Conservation (phyloP, 345 rosid genomes). For the Ceriops decandra region DNA sequence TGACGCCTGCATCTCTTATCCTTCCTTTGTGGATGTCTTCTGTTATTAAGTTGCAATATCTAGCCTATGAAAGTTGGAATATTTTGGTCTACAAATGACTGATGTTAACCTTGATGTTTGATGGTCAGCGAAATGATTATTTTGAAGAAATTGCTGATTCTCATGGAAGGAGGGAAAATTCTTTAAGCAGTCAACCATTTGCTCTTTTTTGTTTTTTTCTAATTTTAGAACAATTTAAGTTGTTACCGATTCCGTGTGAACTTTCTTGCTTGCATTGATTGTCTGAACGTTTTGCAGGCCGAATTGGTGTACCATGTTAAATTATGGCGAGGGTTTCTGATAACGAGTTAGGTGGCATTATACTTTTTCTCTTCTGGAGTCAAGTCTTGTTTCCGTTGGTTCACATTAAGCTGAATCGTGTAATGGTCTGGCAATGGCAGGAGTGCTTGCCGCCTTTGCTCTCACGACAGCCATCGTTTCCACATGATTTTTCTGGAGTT, state of each 20-base stretch:
- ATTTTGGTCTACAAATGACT: conserved; percentile 12
- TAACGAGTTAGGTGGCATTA: not conserved
- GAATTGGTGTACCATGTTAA: no score
- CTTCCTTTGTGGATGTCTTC: conserved; percentile 7
- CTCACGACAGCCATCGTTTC: conserved; percentile 9
- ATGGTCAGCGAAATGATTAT: conserved; percentile 15
- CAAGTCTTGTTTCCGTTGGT: not conserved
- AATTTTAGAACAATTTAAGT: no score
- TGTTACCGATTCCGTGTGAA: no score
- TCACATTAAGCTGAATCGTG: conserved; percentile 14
- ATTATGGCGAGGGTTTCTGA: no score
- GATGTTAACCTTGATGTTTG: conserved; percentile 9
- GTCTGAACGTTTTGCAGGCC: not conserved
- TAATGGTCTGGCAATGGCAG: not conserved
- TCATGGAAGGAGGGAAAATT: not conserved
- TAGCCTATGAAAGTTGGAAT: not conserved
- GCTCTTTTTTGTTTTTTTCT: not conserved
- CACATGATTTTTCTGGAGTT: conserved; percentile 2
- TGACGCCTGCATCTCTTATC: conserved; percentile 23
- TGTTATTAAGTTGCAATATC: not conserved
- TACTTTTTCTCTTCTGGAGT: not conserved
- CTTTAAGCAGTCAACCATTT: not conserved
- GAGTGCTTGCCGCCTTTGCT: conserved; percentile 1
- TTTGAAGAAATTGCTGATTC: conserved; percentile 1
- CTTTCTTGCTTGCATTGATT: no score